phyloP scores from a whole-genome alignment of 768 basidiomycete species.

The Suillus placidus region DNA sequence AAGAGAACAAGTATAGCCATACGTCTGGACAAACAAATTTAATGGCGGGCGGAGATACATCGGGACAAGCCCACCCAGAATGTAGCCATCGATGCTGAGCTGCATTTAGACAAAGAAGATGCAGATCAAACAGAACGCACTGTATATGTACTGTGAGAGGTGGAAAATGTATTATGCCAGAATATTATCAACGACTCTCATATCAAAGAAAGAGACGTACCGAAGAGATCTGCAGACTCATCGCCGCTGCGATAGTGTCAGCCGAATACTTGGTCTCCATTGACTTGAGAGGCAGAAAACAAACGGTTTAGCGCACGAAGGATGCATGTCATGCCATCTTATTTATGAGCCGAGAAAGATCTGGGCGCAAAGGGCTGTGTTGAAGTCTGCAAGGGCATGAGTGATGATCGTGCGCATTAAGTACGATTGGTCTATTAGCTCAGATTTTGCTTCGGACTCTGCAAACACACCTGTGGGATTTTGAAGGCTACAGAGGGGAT shows the following conservation, averaged over 20 bases:
- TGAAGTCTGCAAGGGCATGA: not conserved
- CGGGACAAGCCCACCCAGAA: constrained; percentile 2
- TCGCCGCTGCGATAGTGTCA: not conserved
- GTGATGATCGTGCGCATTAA: not conserved
- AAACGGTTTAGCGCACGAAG: not conserved
- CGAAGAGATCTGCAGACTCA: not conserved
- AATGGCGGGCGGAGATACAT: not conserved
- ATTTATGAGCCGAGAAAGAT: not conserved
- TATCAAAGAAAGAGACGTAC: not conserved
- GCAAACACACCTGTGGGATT: not conserved
- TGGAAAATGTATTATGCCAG: not conserved
- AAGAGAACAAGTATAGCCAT: constrained; percentile 2
- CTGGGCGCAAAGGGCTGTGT: not conserved
- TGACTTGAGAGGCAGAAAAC: not conserved
- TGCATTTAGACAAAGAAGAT: not conserved
- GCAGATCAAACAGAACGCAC: not conserved
- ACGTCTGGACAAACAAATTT: not conserved
- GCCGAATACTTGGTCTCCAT: not conserved
- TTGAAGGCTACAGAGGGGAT: too few species aligned
- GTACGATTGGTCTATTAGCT: not conserved
- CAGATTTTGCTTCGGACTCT: not conserved
- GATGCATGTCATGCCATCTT: not conserved
- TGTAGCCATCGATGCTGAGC: constrained; percentile 6
- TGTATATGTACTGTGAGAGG: not conserved
- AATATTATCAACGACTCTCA: not conserved